Evolutionary conservation across 1,284 basidiomycete genomes (phyloP), one percentile per base, ranked within the genome.

Genomic region (Chalciporus piperatoides): DNA sequence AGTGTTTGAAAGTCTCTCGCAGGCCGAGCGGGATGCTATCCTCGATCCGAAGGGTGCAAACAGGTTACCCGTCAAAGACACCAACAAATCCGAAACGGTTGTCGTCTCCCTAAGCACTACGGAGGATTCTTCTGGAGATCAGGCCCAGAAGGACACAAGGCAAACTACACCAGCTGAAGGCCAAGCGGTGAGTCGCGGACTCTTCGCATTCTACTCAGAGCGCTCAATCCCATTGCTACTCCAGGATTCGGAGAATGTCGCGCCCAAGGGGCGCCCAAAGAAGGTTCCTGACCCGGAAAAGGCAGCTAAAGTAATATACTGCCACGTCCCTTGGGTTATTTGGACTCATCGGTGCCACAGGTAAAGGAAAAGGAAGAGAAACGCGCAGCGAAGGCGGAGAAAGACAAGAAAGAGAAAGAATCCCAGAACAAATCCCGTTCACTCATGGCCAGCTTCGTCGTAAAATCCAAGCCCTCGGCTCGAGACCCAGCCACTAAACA

Each of bases 361-460:
- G 81, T 84, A 52, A 86, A 81, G 60, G 82, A 84, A 46, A 78
- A 74, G 51, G 70, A 75, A 35, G 84, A 84, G 58, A 85, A 79
- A 68, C 86, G 80, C 58, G 74, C 71, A 0, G 82, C 80, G 2
- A 86, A 79, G 41, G 58, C 48, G 15, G 68, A 68, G 51, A 71
- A 64, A 60, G 83, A 90, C 59, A 82, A 80, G 70, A 89, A 81
- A 64, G 78, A 78, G 51, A 79, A 80, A 46, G 82, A 86, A 54
- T 77, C 80, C 1, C 80, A 84, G 46, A 76, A 79, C 41, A 88
- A 80, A 64, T 86, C 87, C 1, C 79, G 82, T n/a, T 82, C 80
- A 1, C 69, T 88, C 6, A 81, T 91, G 81, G 77, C 80, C 2
- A 85, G 69, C 59, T 91, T 90, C 70, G 88, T 91, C 61, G 71